phyloP scores from a whole-genome alignment of 495 filamentous ascomycete genomes.

The Aspergillus conjunctus region DNA sequence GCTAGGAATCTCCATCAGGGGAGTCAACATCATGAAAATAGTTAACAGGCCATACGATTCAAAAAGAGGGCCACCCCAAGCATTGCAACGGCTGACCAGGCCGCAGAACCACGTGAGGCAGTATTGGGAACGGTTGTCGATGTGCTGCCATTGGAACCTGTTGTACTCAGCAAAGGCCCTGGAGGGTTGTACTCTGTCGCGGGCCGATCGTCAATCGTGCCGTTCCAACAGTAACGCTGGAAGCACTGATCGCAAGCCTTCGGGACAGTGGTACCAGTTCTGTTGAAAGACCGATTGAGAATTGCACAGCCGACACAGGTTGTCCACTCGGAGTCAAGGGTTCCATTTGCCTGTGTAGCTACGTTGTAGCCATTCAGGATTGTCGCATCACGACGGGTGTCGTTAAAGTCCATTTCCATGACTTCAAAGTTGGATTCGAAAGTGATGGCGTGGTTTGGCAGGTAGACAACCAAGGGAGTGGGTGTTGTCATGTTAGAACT shows the following conservation, averaged over 20 bases:
- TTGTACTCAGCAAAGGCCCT: neutral
- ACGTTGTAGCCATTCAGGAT: slow-evolving; percentile 76
- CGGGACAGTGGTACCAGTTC: slow-evolving; percentile 60
- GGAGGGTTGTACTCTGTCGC: neutral
- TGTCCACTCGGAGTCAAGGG: slow-evolving; percentile 65
- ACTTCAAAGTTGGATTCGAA: slow-evolving; percentile 68
- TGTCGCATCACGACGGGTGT: slow-evolving; percentile 63
- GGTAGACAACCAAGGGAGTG: slow-evolving; percentile 71
- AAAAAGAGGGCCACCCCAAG: neutral
- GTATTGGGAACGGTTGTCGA: neutral
- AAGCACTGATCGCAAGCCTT: slow-evolving; percentile 69
- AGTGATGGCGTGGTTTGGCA: slow-evolving; percentile 76
- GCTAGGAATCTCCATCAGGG: too few species aligned
- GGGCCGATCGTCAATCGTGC: slow-evolving; percentile 50
- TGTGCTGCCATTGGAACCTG: neutral
- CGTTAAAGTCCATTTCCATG: slow-evolving; percentile 54
- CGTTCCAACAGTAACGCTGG: slow-evolving; percentile 78
- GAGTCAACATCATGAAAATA: too few species aligned
- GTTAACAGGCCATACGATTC: too few species aligned
- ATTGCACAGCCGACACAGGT: slow-evolving; percentile 55
- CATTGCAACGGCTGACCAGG: neutral
- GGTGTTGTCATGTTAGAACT: slow-evolving; percentile 48
- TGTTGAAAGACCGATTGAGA: neutral
- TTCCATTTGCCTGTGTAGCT: slow-evolving; percentile 73
- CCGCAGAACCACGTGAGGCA: neutral